Evolutionary conservation across 2,329 filamentous ascomycete species (phyloP).

Genomic region (Fusarium sp.): DNA sequence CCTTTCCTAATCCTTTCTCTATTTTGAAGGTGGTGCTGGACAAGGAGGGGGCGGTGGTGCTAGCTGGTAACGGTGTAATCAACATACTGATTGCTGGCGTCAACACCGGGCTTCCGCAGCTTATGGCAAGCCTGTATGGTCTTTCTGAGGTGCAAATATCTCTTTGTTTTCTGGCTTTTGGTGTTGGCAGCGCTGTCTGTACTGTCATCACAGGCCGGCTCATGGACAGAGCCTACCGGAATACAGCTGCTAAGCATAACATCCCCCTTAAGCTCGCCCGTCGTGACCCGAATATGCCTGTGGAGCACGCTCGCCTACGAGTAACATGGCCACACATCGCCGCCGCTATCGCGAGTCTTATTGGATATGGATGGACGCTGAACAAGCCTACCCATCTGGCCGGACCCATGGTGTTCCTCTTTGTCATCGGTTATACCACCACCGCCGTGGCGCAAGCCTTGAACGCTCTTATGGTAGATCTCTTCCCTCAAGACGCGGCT

Average conservation of each 20-base stretch:
- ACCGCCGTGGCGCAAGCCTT: background rate
- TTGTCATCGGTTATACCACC: background rate
- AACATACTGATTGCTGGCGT: background rate
- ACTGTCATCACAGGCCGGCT: background rate
- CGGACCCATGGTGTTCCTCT: background rate
- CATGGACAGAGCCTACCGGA: background rate
- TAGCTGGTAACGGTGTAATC: accelerated
- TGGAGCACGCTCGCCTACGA: background rate
- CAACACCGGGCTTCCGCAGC: background rate
- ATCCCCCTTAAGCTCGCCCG: background rate
- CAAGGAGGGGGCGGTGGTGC: background rate
- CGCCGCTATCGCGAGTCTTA: background rate
- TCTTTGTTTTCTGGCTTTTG: background rate
- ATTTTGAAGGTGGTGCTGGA: background rate
- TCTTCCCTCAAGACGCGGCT: background rate
- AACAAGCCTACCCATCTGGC: background rate
- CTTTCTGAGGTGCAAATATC: background rate
- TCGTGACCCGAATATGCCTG: background rate
- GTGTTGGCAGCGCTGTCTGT: background rate
- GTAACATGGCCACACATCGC: background rate
- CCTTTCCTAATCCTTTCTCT: background rate
- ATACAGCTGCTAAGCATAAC: background rate
- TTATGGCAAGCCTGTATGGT: background rate
- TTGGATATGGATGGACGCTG: background rate
- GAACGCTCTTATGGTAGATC: background rate